These are phyloP conservation scores for Cutaneotrichosporon sp. DNA, from an alignment of 1,284 basidiomycete species.

Conservation along the genomic window DNA sequence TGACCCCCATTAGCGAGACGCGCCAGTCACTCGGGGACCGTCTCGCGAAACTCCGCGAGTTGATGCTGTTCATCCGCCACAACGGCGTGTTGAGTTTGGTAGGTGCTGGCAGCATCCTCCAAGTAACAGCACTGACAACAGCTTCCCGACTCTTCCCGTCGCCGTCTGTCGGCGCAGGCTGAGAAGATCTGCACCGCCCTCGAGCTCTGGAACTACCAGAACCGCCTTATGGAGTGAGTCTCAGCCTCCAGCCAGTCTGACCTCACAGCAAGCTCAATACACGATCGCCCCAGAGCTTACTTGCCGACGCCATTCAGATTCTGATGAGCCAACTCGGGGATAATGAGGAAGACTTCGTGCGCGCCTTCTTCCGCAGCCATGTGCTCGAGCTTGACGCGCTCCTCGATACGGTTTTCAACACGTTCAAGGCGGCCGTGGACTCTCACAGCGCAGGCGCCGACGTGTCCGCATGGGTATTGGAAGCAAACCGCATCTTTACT, in stretches of 20 bases:
- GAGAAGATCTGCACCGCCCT: conserved; percentile 80
- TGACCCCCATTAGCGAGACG: conserved; percentile 72
- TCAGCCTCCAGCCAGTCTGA: background rate
- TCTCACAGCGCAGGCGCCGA: conserved; percentile 30
- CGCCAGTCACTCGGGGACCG: conserved; percentile 71
- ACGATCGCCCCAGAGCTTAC: conserved; percentile 38
- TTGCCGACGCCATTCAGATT: conserved; percentile 47
- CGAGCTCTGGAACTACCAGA: conserved; percentile 78
- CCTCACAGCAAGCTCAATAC: conserved; percentile 28
- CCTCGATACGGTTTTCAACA: conserved; percentile 39
- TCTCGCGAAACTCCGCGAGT: conserved; percentile 67
- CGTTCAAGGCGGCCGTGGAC: conserved; percentile 25
- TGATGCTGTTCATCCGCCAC: conserved; percentile 81
- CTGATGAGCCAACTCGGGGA: conserved; percentile 32
- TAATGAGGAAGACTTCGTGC: conserved; percentile 67
- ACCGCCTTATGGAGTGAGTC: conserved; percentile 51
- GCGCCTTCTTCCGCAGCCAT: conserved; percentile 76
- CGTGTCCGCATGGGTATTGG: conserved; percentile 55
- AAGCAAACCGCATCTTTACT: conserved; percentile 67
- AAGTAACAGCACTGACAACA: conserved; percentile 44
- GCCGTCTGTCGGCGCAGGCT: conserved; percentile 74
- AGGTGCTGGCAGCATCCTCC: conserved; percentile 13
- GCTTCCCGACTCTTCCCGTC: conserved; percentile 73
- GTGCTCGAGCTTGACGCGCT: conserved; percentile 50
- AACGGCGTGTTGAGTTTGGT: conserved; percentile 74